Base-by-base conservation (phyloP, 2,329 filamentous ascomycete species). In the Clarireedia paspali region DNA sequence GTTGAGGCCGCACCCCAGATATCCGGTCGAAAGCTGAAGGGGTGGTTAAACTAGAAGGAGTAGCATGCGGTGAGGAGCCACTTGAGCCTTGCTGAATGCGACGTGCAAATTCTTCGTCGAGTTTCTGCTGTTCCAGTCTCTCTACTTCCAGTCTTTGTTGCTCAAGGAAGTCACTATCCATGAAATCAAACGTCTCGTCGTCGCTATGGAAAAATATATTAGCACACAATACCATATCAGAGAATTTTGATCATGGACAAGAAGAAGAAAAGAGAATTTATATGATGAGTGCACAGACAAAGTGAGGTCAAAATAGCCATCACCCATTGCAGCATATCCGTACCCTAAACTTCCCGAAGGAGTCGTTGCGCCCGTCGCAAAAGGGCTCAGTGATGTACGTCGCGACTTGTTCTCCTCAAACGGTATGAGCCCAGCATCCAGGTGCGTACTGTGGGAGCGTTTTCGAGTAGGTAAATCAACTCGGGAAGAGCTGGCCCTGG, bases 131-230 rank as follows among this genome's bases (percentile, higher is more conserved):
- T 53, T 68, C 63, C 40, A 69, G 70, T 52, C 69, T 68, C 26
- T 74, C 72, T 51, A 72, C 75, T 62, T 36, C 72, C 63, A 53
- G 72, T 70, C 63, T 61, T 30, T 66, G 63, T 47, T 58, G 50
- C 12, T 58, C 47, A 39, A 56, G 56, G 15, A 56, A 55, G 24
- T 56, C 36, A 7, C 36, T 40, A 20, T 64, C 61, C 38, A 64
- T 61, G 2, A 36, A 50, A n/a, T 57, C 55, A 45, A 63, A 59
- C 20, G 23, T 14, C 15, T 63, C 59, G 6, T 67, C 65, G 39
- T 68, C 65, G 34, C 65, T 67, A 58, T 46, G 52, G 12, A 40
- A 23, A 26, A 40, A 53, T 0, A 3, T 20, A 23, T 62, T 52
- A 62, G 59, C 40, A 42, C 9, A 42, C 24, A 26, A 24, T 24